Evolutionary conservation across 1,139 yeast genomes (phyloP), one percentile per base, ranked within the genome.

Genomic region (Diutina neorugosa): DNA sequence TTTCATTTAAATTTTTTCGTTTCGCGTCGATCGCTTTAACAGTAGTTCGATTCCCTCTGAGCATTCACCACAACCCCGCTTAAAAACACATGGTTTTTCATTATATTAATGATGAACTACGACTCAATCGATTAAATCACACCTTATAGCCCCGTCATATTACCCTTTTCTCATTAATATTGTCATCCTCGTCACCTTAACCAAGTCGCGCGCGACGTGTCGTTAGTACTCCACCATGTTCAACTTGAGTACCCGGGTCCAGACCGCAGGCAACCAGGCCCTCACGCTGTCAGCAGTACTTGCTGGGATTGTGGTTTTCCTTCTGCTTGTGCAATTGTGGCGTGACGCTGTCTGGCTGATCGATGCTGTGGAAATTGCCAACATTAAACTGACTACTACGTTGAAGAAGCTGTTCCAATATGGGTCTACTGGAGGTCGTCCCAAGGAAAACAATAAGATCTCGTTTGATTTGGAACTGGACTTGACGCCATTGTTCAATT

Each of bases 401-500:
- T 57, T 80, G 51, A 86, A 84, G 64, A 76, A 76, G 57, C 82
- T 93, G 52, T 81, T 87, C 62, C 78, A 82, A 57, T 87, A 80
- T 61, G 96, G 97, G 1, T 82, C 95, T 2, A 68, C 70, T 2
- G 77, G 77, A 56, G 80, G 86, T 51, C 78, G 78, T 57, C 84
- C 90, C 50, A 91, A 88, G 69, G 97, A 93, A 62, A 90, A 90
- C 64, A 77, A 86, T 54, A 80, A 79, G 62, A 68, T 90, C 49
- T 70, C 69, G 18, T 90, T 91, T 63, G 96, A 89, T 64, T 70
- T 93, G 55, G 80, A 80, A 9, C 78, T 77, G 1, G 78, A 74
- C 59, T 70, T 93, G 60, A 66, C 86, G 0, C 82, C 90, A 1
- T 73, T 93, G 54, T 91, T 91, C 77, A 90, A 87, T 67, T 93